Evolutionary conservation across 805 yeast species (phyloP).

Genomic region (Zygosaccharomyces bisporus): DNA sequence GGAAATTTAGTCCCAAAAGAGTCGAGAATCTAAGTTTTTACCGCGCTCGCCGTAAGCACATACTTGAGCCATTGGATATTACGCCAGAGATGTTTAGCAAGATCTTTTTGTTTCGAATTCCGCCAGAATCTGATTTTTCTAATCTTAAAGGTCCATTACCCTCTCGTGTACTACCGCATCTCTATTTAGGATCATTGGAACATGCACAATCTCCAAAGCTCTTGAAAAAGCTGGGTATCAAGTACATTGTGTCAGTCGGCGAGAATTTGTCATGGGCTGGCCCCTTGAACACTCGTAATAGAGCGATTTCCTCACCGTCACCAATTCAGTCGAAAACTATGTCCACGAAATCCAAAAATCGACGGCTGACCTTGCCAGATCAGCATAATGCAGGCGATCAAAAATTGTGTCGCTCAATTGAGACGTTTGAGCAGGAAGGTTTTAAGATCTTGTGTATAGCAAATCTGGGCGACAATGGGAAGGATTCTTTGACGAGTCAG

Average conservation of each 20-base stretch:
- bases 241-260: constrained; percentile 80
- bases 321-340: constrained; percentile 1
- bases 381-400: neutral
- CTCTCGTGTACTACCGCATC: constrained; percentile 73
- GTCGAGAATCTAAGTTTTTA: constrained; percentile 15
- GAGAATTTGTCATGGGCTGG: constrained; percentile 63
- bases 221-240: constrained; percentile 61
- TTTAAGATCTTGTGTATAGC: constrained; percentile 50
- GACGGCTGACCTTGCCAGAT: constrained; percentile 7
- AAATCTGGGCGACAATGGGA: constrained; percentile 87
- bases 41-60: neutral
- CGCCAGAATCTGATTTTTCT: constrained; percentile 28
- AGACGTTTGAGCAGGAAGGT: constrained; percentile 29
- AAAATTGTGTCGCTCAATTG: constrained; percentile 8
- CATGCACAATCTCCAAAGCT: constrained; percentile 76
- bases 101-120: constrained; percentile 31
- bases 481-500: constrained; percentile 64
- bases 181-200: constrained; percentile 76
- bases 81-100: constrained; percentile 35
- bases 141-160: constrained; percentile 67
- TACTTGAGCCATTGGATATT: constrained; percentile 19
- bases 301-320: constrained; percentile 21
- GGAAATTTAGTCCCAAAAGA: constrained; percentile 53
- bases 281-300: constrained; percentile 10
- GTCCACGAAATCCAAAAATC: constrained; percentile 2